Base-by-base conservation (phyloP, 2,329 filamentous ascomycete genomes). In the Aschersonia sp. region DNA sequence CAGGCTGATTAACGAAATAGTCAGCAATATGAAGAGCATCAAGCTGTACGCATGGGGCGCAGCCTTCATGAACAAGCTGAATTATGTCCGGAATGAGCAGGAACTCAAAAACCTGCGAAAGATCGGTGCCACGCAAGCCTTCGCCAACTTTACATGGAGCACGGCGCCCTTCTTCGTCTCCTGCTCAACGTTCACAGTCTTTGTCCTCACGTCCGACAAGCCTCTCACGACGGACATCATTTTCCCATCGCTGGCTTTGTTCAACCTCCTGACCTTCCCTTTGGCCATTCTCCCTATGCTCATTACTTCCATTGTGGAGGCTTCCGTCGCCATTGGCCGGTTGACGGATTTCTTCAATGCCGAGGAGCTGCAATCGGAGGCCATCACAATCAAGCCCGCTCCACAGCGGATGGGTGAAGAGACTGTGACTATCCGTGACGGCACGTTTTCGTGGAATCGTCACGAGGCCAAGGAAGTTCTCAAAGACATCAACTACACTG, bases 1-100 rank as follows among this genome's bases (percentile, higher is more conserved):
- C 44, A 80, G 90, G 45, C 69, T 98, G 50, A 96, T 97, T 73
- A 94, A 90, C 6, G 92, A 98, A 65, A 98, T 98, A 55, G 73
- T 98, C 60, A 96, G 94, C 72, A 97, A 97, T 68, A 98, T 98
- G 86, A 98, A 98, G 72, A 94, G 88, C 61, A 92, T 98, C 71
- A 98, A 98, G 69, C 78, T 98, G 22, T 98, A 96, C 63, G 92
- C 92, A 32, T 98, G 92, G 92, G 90, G 89, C 33, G 84, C 83
- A 32, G 90, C 92, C 11, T 98, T 98, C 62, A 95, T 96, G 82
- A 92, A 88, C 66, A 95, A 94, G 67, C 79, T 98, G 50, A 97
- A 92, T 67, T 85, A 86, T 63, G 88, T 98, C 51, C 81, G 92
- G 65, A 98, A 98, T 66, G 92, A 98, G 58, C 79, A 87, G 57